A percentile compares a stretch with the other conserved stretches of the same genome.
phyloP scores from a whole-genome alignment of 2,329 filamentous ascomycete genomes.

The Cryphonectria japonica region DNA sequence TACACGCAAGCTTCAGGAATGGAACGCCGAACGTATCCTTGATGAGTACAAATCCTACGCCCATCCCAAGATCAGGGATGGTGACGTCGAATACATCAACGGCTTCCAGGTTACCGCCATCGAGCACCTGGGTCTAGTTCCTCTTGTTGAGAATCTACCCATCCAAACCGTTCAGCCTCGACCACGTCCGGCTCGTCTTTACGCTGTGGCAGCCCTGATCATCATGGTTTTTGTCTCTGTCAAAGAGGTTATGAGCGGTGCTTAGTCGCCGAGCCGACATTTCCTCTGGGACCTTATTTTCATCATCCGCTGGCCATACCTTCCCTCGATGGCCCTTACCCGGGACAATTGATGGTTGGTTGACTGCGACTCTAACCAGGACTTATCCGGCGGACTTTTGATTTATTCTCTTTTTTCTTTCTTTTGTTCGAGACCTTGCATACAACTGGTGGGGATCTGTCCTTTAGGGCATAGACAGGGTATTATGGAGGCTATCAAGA shows the following conservation, averaged over 20 bases:
- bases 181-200: slow-evolving; percentile 34
- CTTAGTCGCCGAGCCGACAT: slow-evolving; percentile 16
- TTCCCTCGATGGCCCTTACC: not conserved
- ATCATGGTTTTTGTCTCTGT: slow-evolving; percentile 13
- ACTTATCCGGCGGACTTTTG: not conserved
- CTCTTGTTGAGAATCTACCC: slow-evolving; percentile 21
- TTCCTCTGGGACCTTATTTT: not conserved
- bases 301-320: not conserved
- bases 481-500: slow-evolving; percentile 54
- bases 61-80: slow-evolving; percentile 61
- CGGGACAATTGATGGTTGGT: not conserved
- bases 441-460: slow-evolving; percentile 15
- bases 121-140: slow-evolving; percentile 26
- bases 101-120: slow-evolving; percentile 48
- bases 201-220: slow-evolving; percentile 12
- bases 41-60: slow-evolving; percentile 75
- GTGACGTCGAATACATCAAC: slow-evolving; percentile 62
- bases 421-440: slow-evolving; percentile 4
- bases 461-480: slow-evolving; percentile 37
- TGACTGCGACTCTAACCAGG: not conserved
- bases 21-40: slow-evolving; percentile 64
- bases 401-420: slow-evolving; percentile 5
- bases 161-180: slow-evolving; percentile 35
- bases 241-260: not conserved
- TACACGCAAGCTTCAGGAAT: slow-evolving; percentile 73